Conservation (phyloP, 371 early-diverging fungal species). For the Umbelopsis sp. region DNA sequence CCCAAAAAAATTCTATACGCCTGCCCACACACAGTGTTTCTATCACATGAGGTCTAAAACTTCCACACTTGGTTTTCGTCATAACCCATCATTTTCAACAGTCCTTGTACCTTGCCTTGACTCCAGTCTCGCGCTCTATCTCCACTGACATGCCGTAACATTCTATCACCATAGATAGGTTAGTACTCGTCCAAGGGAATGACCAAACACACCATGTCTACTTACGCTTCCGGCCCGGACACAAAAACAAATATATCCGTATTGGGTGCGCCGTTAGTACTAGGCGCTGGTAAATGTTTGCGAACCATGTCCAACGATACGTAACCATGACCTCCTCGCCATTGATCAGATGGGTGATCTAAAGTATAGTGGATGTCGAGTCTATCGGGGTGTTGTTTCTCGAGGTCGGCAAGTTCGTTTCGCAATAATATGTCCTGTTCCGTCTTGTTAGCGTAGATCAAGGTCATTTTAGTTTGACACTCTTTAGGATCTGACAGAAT, state of each 20-base stretch:
- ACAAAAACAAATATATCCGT: constrained; percentile 34
- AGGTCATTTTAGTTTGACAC: constrained; percentile 40
- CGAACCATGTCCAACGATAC: constrained; percentile 28
- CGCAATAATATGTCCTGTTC: constrained; percentile 55
- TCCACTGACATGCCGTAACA: constrained; percentile 45
- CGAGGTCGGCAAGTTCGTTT: constrained; percentile 42
- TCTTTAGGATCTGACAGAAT: constrained; percentile 36
- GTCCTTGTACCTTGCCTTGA: constrained; percentile 47
- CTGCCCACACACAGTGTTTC: no score
- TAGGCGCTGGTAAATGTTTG: constrained; percentile 22
- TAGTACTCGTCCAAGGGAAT: neutral
- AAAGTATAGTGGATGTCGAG: constrained; percentile 44
- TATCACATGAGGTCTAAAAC: constrained; percentile 32
- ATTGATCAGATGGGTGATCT: constrained; percentile 30
- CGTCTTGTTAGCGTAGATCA: constrained; percentile 58
- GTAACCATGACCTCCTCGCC: constrained; percentile 25
- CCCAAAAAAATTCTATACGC: neutral
- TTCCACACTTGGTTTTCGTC: constrained; percentile 47
- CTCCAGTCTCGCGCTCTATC: constrained; percentile 44
- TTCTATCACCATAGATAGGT: constrained; percentile 20
- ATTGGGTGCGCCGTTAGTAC: constrained; percentile 16
- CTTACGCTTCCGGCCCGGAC: constrained; percentile 45
- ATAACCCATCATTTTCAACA: constrained; percentile 38
- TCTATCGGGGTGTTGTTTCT: constrained; percentile 29
- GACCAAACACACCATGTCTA: neutral